These are phyloP conservation scores for Phlebiopsis gigantea DNA, from an alignment of 768 basidiomycete species.

Conservation along the genomic window DNA sequence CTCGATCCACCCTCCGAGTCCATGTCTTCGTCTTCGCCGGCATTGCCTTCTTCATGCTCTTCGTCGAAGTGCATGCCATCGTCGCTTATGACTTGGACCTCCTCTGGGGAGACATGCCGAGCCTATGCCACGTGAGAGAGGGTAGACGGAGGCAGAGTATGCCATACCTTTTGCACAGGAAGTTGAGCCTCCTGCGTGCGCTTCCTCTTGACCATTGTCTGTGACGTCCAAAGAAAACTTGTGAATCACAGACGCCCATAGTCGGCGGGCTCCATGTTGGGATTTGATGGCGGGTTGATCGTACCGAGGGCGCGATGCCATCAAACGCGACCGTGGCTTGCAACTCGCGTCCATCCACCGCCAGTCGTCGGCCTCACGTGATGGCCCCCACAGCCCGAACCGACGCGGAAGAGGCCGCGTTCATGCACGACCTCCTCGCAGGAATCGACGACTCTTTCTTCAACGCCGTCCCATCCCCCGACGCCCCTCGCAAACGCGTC, in stretches of 20 bases:
- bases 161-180: neutral
- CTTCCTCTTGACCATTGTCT: conserved; percentile 10
- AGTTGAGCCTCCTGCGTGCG: neutral
- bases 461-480: conserved; percentile 35
- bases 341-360: neutral
- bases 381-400: conserved; percentile 35
- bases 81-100: conserved; percentile 1
- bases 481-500: conserved; percentile 25
- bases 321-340: neutral
- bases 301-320: neutral
- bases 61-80: conserved; percentile 1
- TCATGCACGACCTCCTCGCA: conserved; percentile 49
- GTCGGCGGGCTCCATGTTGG: neutral
- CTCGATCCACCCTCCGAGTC: neutral
- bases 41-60: neutral
- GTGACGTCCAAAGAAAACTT: conserved; percentile 3
- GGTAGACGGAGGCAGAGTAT: too few species aligned
- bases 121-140: too few species aligned
- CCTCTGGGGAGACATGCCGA: conserved; percentile 4
- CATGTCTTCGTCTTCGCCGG: neutral
- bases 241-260: neutral
- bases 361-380: neutral
- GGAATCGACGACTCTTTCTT: conserved; percentile 52
- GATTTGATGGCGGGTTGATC: neutral
- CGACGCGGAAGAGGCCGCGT: conserved; percentile 47